These are phyloP conservation scores for Myxozyma melibiosi DNA, from an alignment of 805 yeast genomes.

Conservation along the genomic window DNA sequence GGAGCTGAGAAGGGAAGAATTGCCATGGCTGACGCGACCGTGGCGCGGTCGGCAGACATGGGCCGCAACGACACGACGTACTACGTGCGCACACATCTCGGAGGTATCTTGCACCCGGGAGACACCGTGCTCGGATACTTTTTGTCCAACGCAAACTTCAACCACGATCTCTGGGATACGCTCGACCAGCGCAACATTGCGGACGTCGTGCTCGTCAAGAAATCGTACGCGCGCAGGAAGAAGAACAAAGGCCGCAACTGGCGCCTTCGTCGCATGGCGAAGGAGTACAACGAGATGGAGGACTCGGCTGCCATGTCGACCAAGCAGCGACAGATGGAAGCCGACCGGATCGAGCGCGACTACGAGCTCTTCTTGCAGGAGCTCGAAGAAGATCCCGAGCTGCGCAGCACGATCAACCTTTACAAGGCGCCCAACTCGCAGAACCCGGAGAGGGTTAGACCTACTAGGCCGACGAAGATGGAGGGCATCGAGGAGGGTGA, in stretches of 20 bases:
- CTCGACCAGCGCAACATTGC: slow-evolving; percentile 66
- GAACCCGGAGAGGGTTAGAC: slow-evolving; percentile 20
- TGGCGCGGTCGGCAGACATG: slow-evolving; percentile 86
- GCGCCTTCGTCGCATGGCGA: slow-evolving; percentile 97
- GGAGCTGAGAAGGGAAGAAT: slow-evolving; percentile 75
- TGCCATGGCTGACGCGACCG: slow-evolving; percentile 85
- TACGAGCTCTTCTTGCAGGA: slow-evolving; percentile 95
- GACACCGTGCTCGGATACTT: slow-evolving; percentile 93
- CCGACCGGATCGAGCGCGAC: slow-evolving; percentile 90
- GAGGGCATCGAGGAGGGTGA: slow-evolving; percentile 17
- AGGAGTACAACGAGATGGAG: slow-evolving; percentile 85
- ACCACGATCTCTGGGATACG: slow-evolving; percentile 80
- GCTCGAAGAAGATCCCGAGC: slow-evolving; percentile 93
- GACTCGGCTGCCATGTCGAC: slow-evolving; percentile 52
- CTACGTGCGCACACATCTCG: slow-evolving; percentile 87
- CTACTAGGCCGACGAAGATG: slow-evolving; percentile 10
- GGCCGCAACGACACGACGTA: slow-evolving; percentile 82
- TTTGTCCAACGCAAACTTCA: slow-evolving; percentile 81
- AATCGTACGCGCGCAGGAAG: slow-evolving; percentile 76
- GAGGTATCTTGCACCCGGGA: slow-evolving; percentile 94
- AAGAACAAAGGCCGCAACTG: slow-evolving; percentile 78
- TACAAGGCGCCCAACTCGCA: slow-evolving; percentile 63
- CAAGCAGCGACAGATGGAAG: slow-evolving; percentile 63
- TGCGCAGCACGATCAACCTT: slow-evolving; percentile 85
- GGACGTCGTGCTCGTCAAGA: slow-evolving; percentile 87